Evolutionary conservation across 2,329 filamentous ascomycete species (phyloP).

Genomic region (Ophiocordyceps sinensis): DNA sequence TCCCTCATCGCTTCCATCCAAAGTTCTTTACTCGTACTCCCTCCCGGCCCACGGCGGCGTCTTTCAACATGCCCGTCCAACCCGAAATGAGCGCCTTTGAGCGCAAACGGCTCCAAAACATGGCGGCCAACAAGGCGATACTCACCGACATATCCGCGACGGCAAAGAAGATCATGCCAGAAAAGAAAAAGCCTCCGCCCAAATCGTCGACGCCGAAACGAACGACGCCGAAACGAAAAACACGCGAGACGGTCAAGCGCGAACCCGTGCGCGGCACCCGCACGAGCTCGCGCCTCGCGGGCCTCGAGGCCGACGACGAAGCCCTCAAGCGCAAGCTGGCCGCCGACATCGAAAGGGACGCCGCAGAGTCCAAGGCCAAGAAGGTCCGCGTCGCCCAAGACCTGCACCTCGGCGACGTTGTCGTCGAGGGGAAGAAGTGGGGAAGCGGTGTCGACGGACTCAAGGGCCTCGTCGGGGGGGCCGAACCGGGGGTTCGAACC

Average conservation of each 20-base stretch:
- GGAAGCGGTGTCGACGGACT: constrained; percentile 53
- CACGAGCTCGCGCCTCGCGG: constrained; percentile 43
- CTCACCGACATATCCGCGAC: constrained; percentile 63
- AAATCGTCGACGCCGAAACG: constrained; percentile 25
- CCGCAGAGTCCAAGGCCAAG: constrained; percentile 39
- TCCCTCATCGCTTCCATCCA: neutral
- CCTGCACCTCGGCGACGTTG: constrained; percentile 60
- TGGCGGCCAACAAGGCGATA: constrained; percentile 69
- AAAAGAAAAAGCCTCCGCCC: constrained; percentile 34
- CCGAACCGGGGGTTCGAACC: constrained; percentile 68
- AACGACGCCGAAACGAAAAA: constrained; percentile 13
- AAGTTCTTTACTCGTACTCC: neutral
- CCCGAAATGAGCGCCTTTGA: constrained; percentile 67
- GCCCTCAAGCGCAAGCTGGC: constrained; percentile 35
- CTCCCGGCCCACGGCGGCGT: too few relatives aligned
- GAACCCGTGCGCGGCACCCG: constrained; percentile 36
- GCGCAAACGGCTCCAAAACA: constrained; percentile 70
- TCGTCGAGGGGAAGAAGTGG: constrained; percentile 69
- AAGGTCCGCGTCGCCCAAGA: constrained; percentile 36
- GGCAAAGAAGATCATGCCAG: constrained; percentile 52
- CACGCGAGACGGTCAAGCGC: constrained; percentile 27
- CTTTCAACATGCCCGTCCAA: constrained; percentile 27
- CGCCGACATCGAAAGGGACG: constrained; percentile 30
- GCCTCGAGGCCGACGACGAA: constrained; percentile 32
- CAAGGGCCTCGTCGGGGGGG: constrained; percentile 42